Base-by-base conservation (phyloP, 2,329 filamentous ascomycete genomes). In the Tolypocladium ophioglossoides region DNA sequence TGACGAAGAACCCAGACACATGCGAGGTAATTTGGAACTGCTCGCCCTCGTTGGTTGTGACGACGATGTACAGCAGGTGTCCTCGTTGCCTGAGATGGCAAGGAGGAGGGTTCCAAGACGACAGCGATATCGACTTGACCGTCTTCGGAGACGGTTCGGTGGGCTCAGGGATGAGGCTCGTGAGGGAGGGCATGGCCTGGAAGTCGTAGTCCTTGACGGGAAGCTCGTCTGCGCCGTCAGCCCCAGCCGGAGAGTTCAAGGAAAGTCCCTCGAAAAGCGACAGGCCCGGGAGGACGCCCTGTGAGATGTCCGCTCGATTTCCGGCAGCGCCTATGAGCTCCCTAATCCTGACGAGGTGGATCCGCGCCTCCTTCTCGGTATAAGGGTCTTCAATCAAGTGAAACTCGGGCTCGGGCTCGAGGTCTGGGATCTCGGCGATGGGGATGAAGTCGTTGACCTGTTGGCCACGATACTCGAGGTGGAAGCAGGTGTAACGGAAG, bases 401-500 rank as follows among this genome's bases (percentile, higher is more conserved):
- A 55, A 96, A 80, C 64, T 91, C 87, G 38, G 91, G 87, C 58
- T 91, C 85, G 37, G 86, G 73, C 52, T 83, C 82, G 54, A 99
- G 80, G 54, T 83, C 90, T 50, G 87, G 80, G 54, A 99, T 87
- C 68, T 99, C 92, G 53, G 89, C 91, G 58, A 99, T 81, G 69
- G 95, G 87, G 56, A 95, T 82, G 64, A 94, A 97, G 72, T 99
- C 94, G 71, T 97, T 97, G 78, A 99, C 86, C 60, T 88, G 87
- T 72, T 88, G 78, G 62, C 90, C 89, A 56, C 89, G 85, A 74
- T 91, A 85, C 74, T 97, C 91, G 64, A 99, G 84, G 74, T 99
- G 94, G 77, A 99, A 99, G 78, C 94, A 99, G 52, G 94, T 95
- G 76, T 96, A 96, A 72, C 95, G 91, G 74, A 96, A 94, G 52